Percentiles rank a stretch among this genome's conserved stretches.
Conservation (phyloP, 495 filamentous ascomycete genomes). For the Talaromyces ruber region DNA sequence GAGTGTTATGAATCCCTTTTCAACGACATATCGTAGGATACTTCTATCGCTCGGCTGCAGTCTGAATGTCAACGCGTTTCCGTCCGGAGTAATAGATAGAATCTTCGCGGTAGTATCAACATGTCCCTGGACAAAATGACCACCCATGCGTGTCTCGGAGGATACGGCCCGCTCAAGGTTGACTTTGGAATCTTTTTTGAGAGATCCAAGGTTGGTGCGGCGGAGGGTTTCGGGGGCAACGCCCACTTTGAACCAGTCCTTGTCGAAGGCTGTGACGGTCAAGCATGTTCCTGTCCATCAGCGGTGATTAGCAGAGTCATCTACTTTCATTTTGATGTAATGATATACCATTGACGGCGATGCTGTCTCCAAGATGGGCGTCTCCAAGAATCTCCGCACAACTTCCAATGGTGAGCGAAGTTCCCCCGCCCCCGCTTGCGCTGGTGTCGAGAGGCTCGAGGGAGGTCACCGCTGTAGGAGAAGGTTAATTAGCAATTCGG, state of each 20-base stretch:
- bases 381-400: conserved; percentile 70
- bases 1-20: conserved; percentile 93
- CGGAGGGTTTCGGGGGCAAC: conserved; percentile 95
- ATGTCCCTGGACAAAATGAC: conserved; percentile 76
- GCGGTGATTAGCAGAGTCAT: neutral
- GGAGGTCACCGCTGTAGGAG: conserved; percentile 61
- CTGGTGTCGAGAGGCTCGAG: conserved; percentile 73
- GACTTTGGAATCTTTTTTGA: conserved; percentile 50
- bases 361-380: conserved; percentile 83
- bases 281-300: conserved; percentile 58
- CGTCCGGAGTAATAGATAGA: conserved; percentile 59
- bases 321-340: neutral
- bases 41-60: conserved; percentile 58
- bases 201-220: conserved; percentile 80
- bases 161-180: conserved; percentile 93
- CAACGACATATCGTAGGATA: conserved; percentile 77
- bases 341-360: conserved; percentile 73
- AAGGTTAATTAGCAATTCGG: neutral
- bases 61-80: conserved; percentile 81
- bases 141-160: conserved; percentile 76
- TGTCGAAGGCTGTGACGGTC: conserved; percentile 75
- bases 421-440: conserved; percentile 61
- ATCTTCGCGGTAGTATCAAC: conserved; percentile 83
- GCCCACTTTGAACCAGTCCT: conserved; percentile 76
- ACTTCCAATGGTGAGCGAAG: conserved; percentile 76